Conservation (phyloP, 805 yeast genomes). For the Cyberlindnera euphorbiiphila region DNA sequence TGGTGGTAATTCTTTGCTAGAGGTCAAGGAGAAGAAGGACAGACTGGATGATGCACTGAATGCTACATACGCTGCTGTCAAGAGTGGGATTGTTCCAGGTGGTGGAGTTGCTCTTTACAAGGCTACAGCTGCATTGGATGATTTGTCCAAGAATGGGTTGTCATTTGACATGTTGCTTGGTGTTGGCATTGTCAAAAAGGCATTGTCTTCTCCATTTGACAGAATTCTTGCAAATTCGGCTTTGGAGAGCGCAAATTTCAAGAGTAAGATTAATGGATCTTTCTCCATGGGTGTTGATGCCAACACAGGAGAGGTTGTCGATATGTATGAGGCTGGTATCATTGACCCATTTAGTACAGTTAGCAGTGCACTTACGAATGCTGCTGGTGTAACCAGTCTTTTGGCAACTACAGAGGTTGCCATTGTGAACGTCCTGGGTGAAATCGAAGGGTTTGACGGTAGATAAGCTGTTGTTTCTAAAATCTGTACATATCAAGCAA, state of each 20-base stretch:
- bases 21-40: slow-evolving; percentile 99
- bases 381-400: slow-evolving; percentile 95
- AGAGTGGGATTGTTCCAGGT: slow-evolving; percentile 98
- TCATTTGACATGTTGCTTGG: slow-evolving; percentile 91
- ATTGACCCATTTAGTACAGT: slow-evolving; percentile 98
- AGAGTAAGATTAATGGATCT: slow-evolving; percentile 40
- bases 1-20: slow-evolving; percentile 96
- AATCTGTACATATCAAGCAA: no score
- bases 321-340: slow-evolving; percentile 95
- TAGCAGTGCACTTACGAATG: slow-evolving; percentile 91
- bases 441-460: slow-evolving; percentile 24
- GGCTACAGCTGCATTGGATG: slow-evolving; percentile 75
- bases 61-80: slow-evolving; percentile 98
- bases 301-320: slow-evolving; percentile 87
- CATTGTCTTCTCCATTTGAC: slow-evolving; percentile 93
- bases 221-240: slow-evolving; percentile 96
- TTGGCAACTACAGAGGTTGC: slow-evolving; percentile 99
- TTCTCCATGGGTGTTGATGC: slow-evolving; percentile 92
- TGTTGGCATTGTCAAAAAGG: slow-evolving; percentile 86
- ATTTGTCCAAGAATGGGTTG: slow-evolving; percentile 40
- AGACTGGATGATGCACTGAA: slow-evolving; percentile 97
- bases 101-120: slow-evolving; percentile 98
- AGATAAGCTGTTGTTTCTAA: no score
- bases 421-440: slow-evolving; percentile 76
- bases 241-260: slow-evolving; percentile 80